Percentiles rank a stretch among this genome's conserved stretches.
Evolutionary conservation across 768 basidiomycete genomes (phyloP).

Genomic region (Amanita polypyramis): DNA sequence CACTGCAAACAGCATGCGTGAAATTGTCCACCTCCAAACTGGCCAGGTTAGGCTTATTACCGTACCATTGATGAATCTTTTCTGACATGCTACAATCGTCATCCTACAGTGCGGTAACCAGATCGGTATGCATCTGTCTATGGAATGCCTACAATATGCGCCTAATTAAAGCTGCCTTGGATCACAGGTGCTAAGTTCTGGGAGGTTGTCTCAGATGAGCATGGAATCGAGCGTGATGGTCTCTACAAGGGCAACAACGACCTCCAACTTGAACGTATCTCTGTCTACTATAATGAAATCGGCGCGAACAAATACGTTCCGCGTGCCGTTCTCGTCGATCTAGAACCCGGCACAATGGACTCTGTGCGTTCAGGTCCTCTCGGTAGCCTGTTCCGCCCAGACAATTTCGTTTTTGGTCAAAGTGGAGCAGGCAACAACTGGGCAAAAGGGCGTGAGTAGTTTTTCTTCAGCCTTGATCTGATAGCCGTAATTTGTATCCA

Average conservation of each 20-base stretch:
- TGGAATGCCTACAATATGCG: conserved; percentile 8
- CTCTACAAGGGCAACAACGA: conserved; percentile 89
- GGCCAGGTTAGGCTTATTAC: conserved; percentile 69
- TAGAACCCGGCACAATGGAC: conserved; percentile 97
- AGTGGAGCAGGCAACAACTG: conserved; percentile 99
- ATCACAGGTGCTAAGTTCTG: conserved; percentile 83
- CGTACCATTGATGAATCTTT: conserved; percentile 16
- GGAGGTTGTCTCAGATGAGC: conserved; percentile 98
- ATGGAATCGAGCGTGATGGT: conserved; percentile 91
- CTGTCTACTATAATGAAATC: conserved; percentile 97
- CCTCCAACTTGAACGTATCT: conserved; percentile 94
- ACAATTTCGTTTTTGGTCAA: conserved; percentile 98
- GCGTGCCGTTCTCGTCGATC: conserved; percentile 92
- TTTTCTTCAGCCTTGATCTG: conserved; percentile 5
- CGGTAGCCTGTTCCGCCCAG: conserved; percentile 89
- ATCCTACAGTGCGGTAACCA: conserved; percentile 87
- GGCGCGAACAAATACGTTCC: conserved; percentile 96
- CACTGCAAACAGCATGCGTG: conserved; percentile 70
- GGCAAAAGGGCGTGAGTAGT: conserved; percentile 94
- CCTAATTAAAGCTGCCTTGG: conserved; percentile 9
- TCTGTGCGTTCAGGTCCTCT: conserved; percentile 85
- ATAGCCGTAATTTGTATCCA: conserved; percentile 1
- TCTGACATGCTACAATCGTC: conserved; percentile 13
- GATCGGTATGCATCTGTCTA: conserved; percentile 58
- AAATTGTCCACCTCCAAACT: conserved; percentile 99